Evolutionary conservation across 345 rosid species (phyloP).

Genomic region (Mercurialis annua): DNA sequence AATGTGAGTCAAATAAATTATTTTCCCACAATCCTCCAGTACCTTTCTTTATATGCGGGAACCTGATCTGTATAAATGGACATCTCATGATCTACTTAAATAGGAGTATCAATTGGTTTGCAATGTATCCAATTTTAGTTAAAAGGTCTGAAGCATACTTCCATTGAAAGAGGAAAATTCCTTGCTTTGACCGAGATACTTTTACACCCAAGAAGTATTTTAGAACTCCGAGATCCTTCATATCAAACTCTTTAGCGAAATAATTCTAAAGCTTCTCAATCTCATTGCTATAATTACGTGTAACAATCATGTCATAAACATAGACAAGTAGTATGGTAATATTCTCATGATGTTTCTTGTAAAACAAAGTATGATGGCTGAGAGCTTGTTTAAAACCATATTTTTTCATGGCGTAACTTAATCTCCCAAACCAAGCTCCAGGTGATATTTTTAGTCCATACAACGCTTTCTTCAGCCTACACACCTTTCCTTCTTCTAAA

Average conservation of each 20-base stretch:
- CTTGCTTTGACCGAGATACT: not conserved
- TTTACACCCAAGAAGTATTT: not conserved
- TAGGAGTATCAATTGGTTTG: not conserved
- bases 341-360: not conserved
- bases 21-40: not conserved
- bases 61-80: not conserved
- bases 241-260: constrained; percentile 1
- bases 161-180: not conserved
- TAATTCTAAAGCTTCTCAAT: not conserved
- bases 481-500: not conserved
- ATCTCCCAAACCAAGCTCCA: not conserved
- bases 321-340: not conserved
- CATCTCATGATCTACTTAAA: not conserved
- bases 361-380: not conserved
- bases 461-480: not conserved
- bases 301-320: not conserved
- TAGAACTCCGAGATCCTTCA: not conserved
- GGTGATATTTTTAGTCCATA: constrained; percentile 3
- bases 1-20: not conserved
- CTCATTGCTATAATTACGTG: not conserved
- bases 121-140: too few species aligned
- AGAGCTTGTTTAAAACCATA: not conserved
- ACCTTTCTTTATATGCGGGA: not conserved
- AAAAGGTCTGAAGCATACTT: not conserved
- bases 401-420: not conserved